phyloP scores from a whole-genome alignment of 169 alveolate genomes.

The Plasmodium berghei region DNA sequence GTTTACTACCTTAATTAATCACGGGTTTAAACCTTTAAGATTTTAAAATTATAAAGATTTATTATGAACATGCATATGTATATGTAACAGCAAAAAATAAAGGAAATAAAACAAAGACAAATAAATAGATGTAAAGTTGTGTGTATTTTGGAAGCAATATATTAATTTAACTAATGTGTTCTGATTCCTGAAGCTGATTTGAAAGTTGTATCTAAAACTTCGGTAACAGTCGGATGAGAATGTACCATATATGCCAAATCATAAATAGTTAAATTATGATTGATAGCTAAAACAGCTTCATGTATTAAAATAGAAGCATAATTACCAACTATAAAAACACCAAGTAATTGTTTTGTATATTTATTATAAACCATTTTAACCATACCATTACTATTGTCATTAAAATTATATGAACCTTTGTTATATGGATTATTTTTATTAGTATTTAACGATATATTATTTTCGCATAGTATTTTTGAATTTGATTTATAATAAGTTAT shows the following conservation, averaged over 20 bases:
- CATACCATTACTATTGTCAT: constrained; percentile 78
- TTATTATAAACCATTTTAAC: constrained; percentile 77
- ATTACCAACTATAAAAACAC: constrained; percentile 79
- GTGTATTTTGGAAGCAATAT: too few species aligned
- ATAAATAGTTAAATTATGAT: constrained; percentile 37
- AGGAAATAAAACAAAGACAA: too few species aligned
- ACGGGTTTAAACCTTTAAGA: too few species aligned
- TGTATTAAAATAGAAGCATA: constrained; percentile 82
- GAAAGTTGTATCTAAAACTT: constrained; percentile 79
- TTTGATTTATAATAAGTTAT: constrained; percentile 68
- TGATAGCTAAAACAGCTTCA: constrained; percentile 81
- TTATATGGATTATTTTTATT: constrained; percentile 58
- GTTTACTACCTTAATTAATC: too few species aligned
- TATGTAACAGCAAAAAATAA: too few species aligned
- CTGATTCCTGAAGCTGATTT: constrained; percentile 76
- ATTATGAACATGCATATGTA: too few species aligned
- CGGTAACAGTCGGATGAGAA: constrained; percentile 85
- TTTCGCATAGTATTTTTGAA: constrained; percentile 81
- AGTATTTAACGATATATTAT: constrained; percentile 17
- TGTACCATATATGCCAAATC: constrained; percentile 78
- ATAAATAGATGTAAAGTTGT: too few species aligned
- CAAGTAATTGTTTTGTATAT: constrained; percentile 77
- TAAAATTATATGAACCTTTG: constrained; percentile 35
- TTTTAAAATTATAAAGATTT: too few species aligned
- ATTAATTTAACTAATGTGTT: constrained; percentile 57